These are phyloP conservation scores for Talaromyces borbonicus DNA, from an alignment of 495 filamentous ascomycete species.

Conservation along the genomic window DNA sequence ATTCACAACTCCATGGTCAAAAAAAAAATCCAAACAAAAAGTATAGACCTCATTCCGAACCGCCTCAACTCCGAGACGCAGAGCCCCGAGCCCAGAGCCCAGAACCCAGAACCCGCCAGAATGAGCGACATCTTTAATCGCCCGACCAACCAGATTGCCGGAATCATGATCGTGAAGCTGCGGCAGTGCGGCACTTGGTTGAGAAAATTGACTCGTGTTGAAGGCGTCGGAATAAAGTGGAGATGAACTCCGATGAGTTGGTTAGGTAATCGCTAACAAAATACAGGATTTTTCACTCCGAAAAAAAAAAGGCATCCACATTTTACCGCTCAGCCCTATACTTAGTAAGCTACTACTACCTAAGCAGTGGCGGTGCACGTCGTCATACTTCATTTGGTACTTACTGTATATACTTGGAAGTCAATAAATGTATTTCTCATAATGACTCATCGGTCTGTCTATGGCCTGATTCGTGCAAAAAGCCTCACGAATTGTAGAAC, in stretches of 20 bases:
- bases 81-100: neutral
- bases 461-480: too few relatives aligned
- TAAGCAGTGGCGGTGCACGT: too few relatives aligned
- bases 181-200: neutral
- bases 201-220: neutral
- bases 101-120: neutral
- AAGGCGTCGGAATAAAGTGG: neutral
- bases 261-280: too few relatives aligned
- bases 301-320: too few relatives aligned
- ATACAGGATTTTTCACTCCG: too few relatives aligned
- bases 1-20: neutral
- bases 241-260: neutral
- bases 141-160: neutral
- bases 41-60: constrained; percentile 1
- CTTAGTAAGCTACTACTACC: too few relatives aligned
- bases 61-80: neutral
- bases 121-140: neutral
- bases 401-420: too few relatives aligned
- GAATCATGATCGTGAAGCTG: neutral
- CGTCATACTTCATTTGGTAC: too few relatives aligned
- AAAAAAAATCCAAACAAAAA: neutral
- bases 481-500: too few relatives aligned
- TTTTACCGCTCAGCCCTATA: too few relatives aligned
- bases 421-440: too few relatives aligned
- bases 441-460: too few relatives aligned